phyloP scores from a whole-genome alignment of 257 asterid species.

The Parsonsia alboflavescens region DNA sequence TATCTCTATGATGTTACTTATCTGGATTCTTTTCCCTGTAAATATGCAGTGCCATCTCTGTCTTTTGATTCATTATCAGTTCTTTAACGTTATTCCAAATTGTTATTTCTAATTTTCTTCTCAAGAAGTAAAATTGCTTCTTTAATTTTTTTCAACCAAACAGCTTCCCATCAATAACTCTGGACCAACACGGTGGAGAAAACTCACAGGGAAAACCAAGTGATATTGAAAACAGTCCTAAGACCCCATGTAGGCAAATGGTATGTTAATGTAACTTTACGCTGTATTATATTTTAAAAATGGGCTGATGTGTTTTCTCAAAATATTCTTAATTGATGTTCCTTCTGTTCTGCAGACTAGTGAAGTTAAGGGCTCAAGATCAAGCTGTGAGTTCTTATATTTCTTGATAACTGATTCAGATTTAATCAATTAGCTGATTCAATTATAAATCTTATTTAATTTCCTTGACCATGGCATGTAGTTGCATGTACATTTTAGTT shows the following conservation, averaged over 20 bases:
- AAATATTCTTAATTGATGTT: slow-evolving; percentile 4
- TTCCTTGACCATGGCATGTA: neutral
- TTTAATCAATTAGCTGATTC: slow-evolving; percentile 3
- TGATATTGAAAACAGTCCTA: slow-evolving; percentile 21
- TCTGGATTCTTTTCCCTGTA: neutral
- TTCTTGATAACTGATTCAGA: neutral
- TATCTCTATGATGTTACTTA: neutral
- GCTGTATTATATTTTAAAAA: slow-evolving; percentile 4
- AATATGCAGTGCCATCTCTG: neutral
- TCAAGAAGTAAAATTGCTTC: slow-evolving; percentile 1
- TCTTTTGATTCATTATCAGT: neutral
- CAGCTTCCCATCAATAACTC: slow-evolving; percentile 17
- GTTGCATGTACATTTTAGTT: neutral
- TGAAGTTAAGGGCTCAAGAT: slow-evolving; percentile 40
- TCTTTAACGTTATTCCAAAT: neutral
- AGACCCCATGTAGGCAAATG: slow-evolving; percentile 26
- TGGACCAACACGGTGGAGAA: slow-evolving; percentile 43
- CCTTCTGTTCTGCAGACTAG: slow-evolving; percentile 36
- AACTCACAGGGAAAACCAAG: slow-evolving; percentile 30
- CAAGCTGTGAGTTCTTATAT: slow-evolving; percentile 47
- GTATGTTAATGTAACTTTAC: slow-evolving; percentile 37
- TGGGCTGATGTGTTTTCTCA: neutral
- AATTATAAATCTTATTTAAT: neutral
- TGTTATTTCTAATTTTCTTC: neutral
- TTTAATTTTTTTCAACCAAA: neutral